These are phyloP conservation scores for Trapa bicornis DNA, from an alignment of 345 rosid genomes.

Conservation along the genomic window DNA sequence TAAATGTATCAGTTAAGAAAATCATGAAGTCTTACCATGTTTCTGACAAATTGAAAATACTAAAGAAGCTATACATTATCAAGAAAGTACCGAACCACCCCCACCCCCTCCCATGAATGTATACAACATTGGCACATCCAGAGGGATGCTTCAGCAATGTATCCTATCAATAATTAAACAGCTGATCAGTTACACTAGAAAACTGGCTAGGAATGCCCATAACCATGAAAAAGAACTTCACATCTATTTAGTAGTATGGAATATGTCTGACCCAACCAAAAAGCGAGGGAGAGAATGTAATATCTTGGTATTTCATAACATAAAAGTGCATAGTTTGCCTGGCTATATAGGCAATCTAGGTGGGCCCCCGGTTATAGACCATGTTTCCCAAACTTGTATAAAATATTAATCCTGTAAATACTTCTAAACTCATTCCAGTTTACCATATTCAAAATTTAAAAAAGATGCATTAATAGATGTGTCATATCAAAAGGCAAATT, in stretches of 20 bases:
- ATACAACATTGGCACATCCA: conserved; percentile 56
- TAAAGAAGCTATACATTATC: conserved; percentile 31
- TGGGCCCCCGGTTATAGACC: background rate
- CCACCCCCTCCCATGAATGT: conserved; percentile 53
- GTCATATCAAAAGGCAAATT: background rate
- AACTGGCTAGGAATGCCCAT: background rate
- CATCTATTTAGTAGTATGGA: background rate
- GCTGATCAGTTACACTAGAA: background rate
- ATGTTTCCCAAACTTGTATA: background rate
- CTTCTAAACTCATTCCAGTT: background rate
- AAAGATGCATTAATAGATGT: background rate
- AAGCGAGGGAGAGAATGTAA: background rate
- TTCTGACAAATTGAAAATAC: background rate
- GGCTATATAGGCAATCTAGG: background rate
- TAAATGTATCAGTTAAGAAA: conserved; percentile 3
- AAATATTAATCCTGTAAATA: background rate
- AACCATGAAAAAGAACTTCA: background rate
- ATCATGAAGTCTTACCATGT: background rate
- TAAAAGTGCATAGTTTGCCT: background rate
- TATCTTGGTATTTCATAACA: background rate
- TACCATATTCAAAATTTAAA: background rate
- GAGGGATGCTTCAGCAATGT: conserved; percentile 73
- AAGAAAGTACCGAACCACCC: conserved; percentile 70
- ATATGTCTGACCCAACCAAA: background rate
- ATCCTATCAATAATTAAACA: conserved; percentile 1